A percentile compares a stretch with the other conserved stretches of the same genome.
phyloP scores from a whole-genome alignment of 495 filamentous ascomycete genomes.

The Penicillium arizonense region DNA sequence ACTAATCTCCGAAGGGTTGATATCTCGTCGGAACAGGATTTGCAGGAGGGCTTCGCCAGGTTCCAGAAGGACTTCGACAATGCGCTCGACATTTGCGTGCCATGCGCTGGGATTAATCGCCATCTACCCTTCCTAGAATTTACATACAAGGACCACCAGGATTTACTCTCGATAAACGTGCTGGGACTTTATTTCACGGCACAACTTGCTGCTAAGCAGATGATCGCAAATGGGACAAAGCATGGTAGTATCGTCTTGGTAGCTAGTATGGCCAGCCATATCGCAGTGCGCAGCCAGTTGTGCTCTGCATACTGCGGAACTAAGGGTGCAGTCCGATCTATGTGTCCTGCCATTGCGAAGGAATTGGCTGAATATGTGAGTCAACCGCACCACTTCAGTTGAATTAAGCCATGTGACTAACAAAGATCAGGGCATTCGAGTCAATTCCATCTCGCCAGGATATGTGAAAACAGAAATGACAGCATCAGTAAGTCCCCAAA shows the following conservation, averaged over 20 bases:
- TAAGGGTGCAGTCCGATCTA: constrained; percentile 66
- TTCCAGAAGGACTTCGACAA: constrained; percentile 41
- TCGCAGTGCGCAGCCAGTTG: constrained; percentile 62
- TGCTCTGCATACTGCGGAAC: constrained; percentile 75
- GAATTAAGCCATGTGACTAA: not conserved
- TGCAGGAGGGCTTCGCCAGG: constrained; percentile 52
- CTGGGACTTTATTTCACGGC: constrained; percentile 41
- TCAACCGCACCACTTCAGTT: not conserved
- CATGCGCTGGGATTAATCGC: constrained; percentile 41
- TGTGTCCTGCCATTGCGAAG: constrained; percentile 66
- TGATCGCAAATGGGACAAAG: constrained; percentile 46
- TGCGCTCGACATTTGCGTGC: constrained; percentile 40
- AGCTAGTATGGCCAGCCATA: constrained; percentile 47
- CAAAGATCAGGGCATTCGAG: constrained; percentile 32
- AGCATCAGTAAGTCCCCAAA: constrained; percentile 48
- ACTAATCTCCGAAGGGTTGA: constrained; percentile 55
- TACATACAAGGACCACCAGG: constrained; percentile 40
- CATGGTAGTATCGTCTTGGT: constrained; percentile 47
- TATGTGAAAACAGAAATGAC: constrained; percentile 48
- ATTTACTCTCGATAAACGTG: constrained; percentile 37
- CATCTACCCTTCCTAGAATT: constrained; percentile 40
- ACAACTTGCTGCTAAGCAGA: constrained; percentile 44
- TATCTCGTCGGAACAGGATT: constrained; percentile 56
- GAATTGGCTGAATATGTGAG: constrained; percentile 46
- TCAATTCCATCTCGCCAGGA: constrained; percentile 46